Evolutionary conservation across 2,329 filamentous ascomycete species (phyloP).

Genomic region (Ascocoryne sarcoides): DNA sequence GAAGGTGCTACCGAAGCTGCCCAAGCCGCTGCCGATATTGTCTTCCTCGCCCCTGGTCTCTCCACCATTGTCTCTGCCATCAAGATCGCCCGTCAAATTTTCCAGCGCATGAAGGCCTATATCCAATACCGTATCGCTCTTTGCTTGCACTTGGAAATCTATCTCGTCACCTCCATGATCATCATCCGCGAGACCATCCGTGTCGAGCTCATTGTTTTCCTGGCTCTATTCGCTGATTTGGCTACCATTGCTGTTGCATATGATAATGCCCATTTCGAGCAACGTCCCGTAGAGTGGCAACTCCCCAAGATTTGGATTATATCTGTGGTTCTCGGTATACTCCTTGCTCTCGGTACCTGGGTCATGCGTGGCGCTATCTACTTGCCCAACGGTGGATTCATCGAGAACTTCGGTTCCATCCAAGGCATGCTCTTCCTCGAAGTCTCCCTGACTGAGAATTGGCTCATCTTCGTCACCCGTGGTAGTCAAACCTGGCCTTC

Average conservation of each 20-base stretch:
- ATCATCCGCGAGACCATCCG: conserved; percentile 71
- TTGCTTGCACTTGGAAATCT: conserved; percentile 81
- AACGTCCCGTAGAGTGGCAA: conserved; percentile 71
- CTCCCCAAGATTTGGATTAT: conserved; percentile 76
- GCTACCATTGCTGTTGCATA: conserved; percentile 72
- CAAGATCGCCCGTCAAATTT: conserved; percentile 90
- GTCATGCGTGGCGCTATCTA: conserved; percentile 63
- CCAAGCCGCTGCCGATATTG: conserved; percentile 84
- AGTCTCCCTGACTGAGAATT: conserved; percentile 66
- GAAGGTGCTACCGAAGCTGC: conserved; percentile 87
- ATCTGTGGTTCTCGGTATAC: conserved; percentile 55
- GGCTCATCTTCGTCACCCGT: conserved; percentile 71
- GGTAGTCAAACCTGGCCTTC: conserved; percentile 65
- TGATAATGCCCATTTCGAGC: conserved; percentile 70
- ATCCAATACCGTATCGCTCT: conserved; percentile 92
- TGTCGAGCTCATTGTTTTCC: conserved; percentile 67
- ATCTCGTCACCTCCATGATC: conserved; percentile 69
- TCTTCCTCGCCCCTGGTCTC: conserved; percentile 85
- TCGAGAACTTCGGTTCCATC: conserved; percentile 65
- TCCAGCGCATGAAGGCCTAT: conserved; percentile 95
- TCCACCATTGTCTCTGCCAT: conserved; percentile 87
- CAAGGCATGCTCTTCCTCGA: conserved; percentile 70
- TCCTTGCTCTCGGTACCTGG: conserved; percentile 65
- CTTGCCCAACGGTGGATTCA: conserved; percentile 60
- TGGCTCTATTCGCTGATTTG: conserved; percentile 71